Evolutionary conservation across 78 protist species (phyloP).

Genomic region (Dictyostelium capitatum): DNA sequence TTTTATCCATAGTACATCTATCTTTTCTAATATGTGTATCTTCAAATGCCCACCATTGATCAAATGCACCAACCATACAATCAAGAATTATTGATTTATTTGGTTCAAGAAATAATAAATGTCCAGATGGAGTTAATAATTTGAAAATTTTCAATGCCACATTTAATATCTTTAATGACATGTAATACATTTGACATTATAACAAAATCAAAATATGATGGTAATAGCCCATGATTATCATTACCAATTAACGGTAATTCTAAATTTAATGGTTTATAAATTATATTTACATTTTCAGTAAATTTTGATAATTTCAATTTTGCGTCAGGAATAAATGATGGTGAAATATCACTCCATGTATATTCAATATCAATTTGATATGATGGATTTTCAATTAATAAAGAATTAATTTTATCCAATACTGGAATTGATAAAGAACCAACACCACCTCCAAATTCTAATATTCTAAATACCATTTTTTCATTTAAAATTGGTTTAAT

Average conservation of each 20-base stretch:
- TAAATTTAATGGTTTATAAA: not conserved
- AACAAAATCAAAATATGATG: slow-evolving; percentile 17
- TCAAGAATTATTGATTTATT: not conserved
- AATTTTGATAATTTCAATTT: not conserved
- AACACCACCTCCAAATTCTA: not conserved
- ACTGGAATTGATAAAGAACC: not conserved
- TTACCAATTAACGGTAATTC: not conserved
- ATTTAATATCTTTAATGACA: not conserved
- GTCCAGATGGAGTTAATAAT: not conserved
- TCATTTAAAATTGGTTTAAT: not conserved
- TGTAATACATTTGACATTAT: not conserved
- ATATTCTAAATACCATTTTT: slow-evolving; percentile 16
- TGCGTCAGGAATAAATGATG: not conserved
- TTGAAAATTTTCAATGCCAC: not conserved
- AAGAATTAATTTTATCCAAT: not conserved
- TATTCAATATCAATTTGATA: slow-evolving; percentile 4
- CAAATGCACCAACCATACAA: slow-evolving; percentile 32
- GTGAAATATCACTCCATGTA: not conserved
- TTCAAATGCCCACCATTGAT: slow-evolving; percentile 31
- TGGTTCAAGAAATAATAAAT: slow-evolving; percentile 9
- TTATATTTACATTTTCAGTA: not conserved
- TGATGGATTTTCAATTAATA: not conserved
- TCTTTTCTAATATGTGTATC: slow-evolving; percentile 27
- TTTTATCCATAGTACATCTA: not conserved
- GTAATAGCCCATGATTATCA: not conserved